Evolutionary conservation across 495 filamentous ascomycete genomes (phyloP).

Genomic region (Darksidea phi): DNA sequence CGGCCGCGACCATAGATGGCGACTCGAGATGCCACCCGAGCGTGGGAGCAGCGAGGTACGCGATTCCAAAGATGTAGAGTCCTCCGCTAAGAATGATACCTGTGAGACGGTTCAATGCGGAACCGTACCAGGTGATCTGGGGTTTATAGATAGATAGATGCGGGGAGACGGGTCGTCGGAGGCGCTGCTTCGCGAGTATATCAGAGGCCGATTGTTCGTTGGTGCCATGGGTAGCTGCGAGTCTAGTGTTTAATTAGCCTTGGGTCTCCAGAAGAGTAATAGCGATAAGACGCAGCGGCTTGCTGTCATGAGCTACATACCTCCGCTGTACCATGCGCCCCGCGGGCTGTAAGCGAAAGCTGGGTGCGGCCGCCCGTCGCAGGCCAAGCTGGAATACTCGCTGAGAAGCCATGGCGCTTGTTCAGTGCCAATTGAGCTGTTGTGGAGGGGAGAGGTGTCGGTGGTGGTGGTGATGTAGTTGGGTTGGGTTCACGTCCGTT

Average conservation of each 20-base stretch:
- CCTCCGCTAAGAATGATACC: slow-evolving; percentile 67
- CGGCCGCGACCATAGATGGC: slow-evolving; percentile 71
- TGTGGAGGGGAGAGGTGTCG: slow-evolving; percentile 27
- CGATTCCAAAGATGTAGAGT: slow-evolving; percentile 79
- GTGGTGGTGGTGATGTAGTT: slow-evolving; percentile 21
- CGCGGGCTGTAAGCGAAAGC: slow-evolving; percentile 27
- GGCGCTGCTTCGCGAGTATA: slow-evolving; percentile 83
- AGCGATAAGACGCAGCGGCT: not conserved
- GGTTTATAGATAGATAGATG: slow-evolving; percentile 88
- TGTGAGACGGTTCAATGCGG: slow-evolving; percentile 75
- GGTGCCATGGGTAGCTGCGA: slow-evolving; percentile 59
- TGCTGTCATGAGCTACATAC: slow-evolving; percentile 22
- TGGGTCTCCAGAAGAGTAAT: slow-evolving; percentile 3
- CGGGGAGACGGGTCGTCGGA: slow-evolving; percentile 77
- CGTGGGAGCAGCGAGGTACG: slow-evolving; percentile 79
- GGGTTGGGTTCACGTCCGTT: not conserved
- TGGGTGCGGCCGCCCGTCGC: slow-evolving; percentile 25
- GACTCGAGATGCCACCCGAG: slow-evolving; percentile 85
- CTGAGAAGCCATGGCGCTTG: slow-evolving; percentile 33
- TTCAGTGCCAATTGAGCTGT: slow-evolving; percentile 11
- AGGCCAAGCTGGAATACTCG: slow-evolving; percentile 33
- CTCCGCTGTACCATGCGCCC: slow-evolving; percentile 37
- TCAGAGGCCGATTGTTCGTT: slow-evolving; percentile 55
- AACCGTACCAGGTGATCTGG: slow-evolving; percentile 81
- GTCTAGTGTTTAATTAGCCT: slow-evolving; percentile 46